These are phyloP conservation scores for Grifola frondosa DNA, from an alignment of 1,284 basidiomycete species.

Conservation along the genomic window DNA sequence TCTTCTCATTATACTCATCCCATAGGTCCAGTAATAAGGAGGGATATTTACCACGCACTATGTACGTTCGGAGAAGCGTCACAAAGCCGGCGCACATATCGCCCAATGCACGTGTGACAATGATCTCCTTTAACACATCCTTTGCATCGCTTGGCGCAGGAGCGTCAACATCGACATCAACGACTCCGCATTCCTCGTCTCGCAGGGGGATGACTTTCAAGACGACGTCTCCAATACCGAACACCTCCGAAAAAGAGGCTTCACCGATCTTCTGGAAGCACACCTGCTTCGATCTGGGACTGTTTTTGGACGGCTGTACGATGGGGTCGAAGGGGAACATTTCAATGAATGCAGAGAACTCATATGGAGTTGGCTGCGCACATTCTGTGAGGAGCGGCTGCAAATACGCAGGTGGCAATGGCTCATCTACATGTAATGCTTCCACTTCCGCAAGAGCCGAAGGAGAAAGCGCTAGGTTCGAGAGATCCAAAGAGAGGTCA, in stretches of 20 bases:
- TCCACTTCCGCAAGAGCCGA: conserved; percentile 16
- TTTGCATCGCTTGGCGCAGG: conserved; percentile 68
- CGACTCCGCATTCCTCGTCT: conserved; percentile 40
- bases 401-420: conserved; percentile 45
- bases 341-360: conserved; percentile 78
- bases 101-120: conserved; percentile 80
- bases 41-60: conserved; percentile 87
- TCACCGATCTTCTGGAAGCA: conserved; percentile 87
- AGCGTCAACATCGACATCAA: conserved; percentile 51
- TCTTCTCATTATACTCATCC: conserved; percentile 76
- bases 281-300: too few species aligned
- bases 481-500: conserved; percentile 59
- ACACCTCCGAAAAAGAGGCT: conserved; percentile 98
- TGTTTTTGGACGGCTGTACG: conserved; percentile 35
- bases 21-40: conserved; percentile 75
- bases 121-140: conserved; percentile 86
- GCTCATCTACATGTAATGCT: conserved; percentile 11
- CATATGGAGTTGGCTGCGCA: conserved; percentile 60
- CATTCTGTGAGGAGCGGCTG: conserved; percentile 66
- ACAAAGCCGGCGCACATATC: conserved; percentile 76
- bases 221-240: conserved; percentile 81
- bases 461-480: conserved; percentile 43
- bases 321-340: conserved; percentile 72
- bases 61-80: conserved; percentile 74
- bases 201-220: conserved; percentile 84